Evolutionary conservation across 2,329 filamentous ascomycete species (phyloP), one percentile per base, ranked within the genome.

Genomic region (Ceratocystis alfenasii): DNA sequence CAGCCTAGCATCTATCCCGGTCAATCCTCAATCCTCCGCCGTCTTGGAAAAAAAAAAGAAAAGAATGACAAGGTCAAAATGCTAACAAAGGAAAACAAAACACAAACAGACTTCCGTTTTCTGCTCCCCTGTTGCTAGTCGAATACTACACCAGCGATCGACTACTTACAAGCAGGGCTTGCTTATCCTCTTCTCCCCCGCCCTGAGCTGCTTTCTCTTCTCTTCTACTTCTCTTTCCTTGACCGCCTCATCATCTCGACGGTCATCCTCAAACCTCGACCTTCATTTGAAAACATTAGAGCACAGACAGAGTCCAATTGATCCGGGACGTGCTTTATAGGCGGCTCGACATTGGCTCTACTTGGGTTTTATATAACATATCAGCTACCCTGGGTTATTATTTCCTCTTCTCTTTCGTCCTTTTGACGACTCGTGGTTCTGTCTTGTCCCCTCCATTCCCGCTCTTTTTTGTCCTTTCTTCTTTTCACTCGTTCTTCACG

Each of bases 61-160:
- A 59, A 8, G n/a, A 7, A 59, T 10, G 33, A 20, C 28, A 59
- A 59, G 36, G 36, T 6, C 10, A 28, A 20, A 53, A 53, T 59
- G 55, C 55, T 59, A 33, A 59, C 55, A 59, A 30, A 36, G 33
- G 20, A 59, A 10, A 65, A 33, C 55, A 45, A 57, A 30, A 62
- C 25, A 41, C 67, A 65, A 46, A 62, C 60, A 46, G 41, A 62
- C 60, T 46, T 62, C 41, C 41, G 28, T 44, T 46, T 62, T 59
- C 30, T 20, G 55, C 3, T 25, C 55, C 48, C 55, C 55, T 59
- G 55, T 30, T 30, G 17, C 28, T 25, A 25, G 15, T 36, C 8
- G 17, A 59, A 59, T 59, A 59, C 55, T n/a, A 59, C 55, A 15
- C 28, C 28, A 33, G 15, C 30, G 55, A 36, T 36, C 28, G 55